A percentile compares a stretch with the other conserved stretches of the same genome.
phyloP scores from a whole-genome alignment of 768 basidiomycete genomes.

The Tylopilus subfusipes region DNA sequence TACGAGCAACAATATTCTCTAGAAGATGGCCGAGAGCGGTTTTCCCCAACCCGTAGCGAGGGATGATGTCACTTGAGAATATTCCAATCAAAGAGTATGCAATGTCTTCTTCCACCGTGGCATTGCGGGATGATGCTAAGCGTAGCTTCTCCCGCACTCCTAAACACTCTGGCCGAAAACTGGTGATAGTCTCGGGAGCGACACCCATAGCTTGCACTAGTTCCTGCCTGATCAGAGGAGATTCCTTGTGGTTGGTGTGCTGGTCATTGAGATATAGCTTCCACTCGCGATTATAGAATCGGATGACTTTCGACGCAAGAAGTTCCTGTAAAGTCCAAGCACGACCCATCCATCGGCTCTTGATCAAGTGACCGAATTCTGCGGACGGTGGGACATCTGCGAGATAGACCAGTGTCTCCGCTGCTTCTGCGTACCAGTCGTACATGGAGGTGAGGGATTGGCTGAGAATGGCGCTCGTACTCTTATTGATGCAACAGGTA shows the following conservation, averaged over 20 bases:
- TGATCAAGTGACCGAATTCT: not conserved
- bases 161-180: conserved; percentile 3
- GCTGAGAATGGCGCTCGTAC: too few species aligned
- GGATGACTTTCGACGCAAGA: conserved; percentile 7
- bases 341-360: not conserved
- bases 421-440: not conserved
- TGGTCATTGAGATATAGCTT: conserved; percentile 5
- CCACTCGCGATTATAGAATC: conserved; percentile 12
- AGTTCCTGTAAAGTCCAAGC: conserved; percentile 1
- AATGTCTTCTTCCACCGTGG: conserved; percentile 5
- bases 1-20: conserved; percentile 4
- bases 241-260: conserved; percentile 1
- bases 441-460: not conserved
- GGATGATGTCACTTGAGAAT: conserved; percentile 6
- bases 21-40: conserved; percentile 5
- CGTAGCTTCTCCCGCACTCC: conserved; percentile 9
- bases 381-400: not conserved
- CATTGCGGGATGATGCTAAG: conserved; percentile 5
- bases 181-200: not conserved
- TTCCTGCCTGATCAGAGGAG: conserved; percentile 4
- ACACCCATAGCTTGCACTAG: conserved; percentile 7
- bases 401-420: not conserved
- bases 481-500: not conserved
- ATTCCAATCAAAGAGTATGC: not conserved
- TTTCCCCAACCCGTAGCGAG: conserved; percentile 3